Base-by-base conservation (phyloP, 805 yeast species). In the Hanseniaspora jakobsenii region DNA sequence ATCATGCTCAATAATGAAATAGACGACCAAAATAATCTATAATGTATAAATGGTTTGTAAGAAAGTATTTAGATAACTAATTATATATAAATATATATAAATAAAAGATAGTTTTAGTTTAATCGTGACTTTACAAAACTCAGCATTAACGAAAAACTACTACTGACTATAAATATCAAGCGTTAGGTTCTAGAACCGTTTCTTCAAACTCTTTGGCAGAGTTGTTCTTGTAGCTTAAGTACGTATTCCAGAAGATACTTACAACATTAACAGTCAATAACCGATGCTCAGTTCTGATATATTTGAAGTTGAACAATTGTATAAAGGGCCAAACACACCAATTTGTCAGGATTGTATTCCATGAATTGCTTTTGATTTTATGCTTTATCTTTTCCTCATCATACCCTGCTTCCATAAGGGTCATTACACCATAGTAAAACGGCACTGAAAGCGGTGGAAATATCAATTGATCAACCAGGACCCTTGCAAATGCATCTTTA, bases 271-370 rank as follows among this genome's bases (percentile, higher is more conserved):
- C 93, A 9, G 76, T 66, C 36, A 82, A 54, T 36, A 87, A 60
- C 30, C 94, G 70, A 52, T 72, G 73, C 35, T 77, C 77, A 6
- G 77, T 71, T 0, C 96, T 96, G 2, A 85, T 71, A 6, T 82
- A 54, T 36, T 77, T 70, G 55, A 89, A 84, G 62, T 89, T 91
- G 49, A 78, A 50, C 44, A 77, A 55, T 62, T 91, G 97, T 50
- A 91, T 81, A 0, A 74, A 61, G 0, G 97, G 97, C 98, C 97
- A 91, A 10, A 89, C 80, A 41, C 68, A 56, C 87, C 94, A 85
- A 59, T 86, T 87, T 14, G 81, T 69, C 27, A 66, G 58, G 32
- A 87, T 61, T 0, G 95, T 86, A 16, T 26, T 27, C 14, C 14
- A 6, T 3, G 71, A 68, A 77, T 76, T 63, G 73, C 75, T 75